phyloP scores from a whole-genome alignment of 2,329 filamentous ascomycete species.

The Leptodontidium sp. region DNA sequence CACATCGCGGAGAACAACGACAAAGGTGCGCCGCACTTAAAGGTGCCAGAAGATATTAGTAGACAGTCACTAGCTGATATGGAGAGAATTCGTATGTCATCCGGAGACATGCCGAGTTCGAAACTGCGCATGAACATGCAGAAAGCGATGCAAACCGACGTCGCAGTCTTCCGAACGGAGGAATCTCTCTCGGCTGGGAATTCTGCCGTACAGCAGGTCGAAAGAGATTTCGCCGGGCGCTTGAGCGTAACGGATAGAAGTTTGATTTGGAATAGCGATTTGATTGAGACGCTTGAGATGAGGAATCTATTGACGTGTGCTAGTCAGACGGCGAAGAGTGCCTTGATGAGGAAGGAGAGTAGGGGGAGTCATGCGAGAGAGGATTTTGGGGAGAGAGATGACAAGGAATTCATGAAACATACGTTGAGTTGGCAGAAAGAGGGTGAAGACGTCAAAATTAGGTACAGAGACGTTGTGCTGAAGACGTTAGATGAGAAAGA shows the following conservation, averaged over 20 bases:
- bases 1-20: constrained; percentile 76
- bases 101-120: constrained; percentile 47
- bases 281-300: constrained; percentile 57
- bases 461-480: constrained; percentile 53
- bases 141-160: constrained; percentile 55
- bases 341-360: constrained; percentile 53
- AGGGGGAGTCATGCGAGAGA: constrained; percentile 57
- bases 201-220: constrained; percentile 66
- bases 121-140: constrained; percentile 51
- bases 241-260: constrained; percentile 52
- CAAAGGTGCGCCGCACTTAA: constrained; percentile 66
- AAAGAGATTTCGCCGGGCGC: constrained; percentile 46
- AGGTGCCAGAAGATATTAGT: constrained; percentile 71
- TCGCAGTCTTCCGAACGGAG: constrained; percentile 62
- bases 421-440: constrained; percentile 55
- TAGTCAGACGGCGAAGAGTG: constrained; percentile 54
- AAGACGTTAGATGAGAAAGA: constrained; percentile 55
- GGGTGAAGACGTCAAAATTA: constrained; percentile 51
- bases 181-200: constrained; percentile 88
- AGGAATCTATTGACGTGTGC: constrained; percentile 57
- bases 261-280: constrained; percentile 58
- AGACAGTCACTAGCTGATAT: constrained; percentile 43
- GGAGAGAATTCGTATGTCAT: constrained; percentile 48
- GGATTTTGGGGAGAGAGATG: constrained; percentile 54
- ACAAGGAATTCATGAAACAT: constrained; percentile 56